Evolutionary conservation across 1,284 basidiomycete genomes (phyloP), one percentile per base, ranked within the genome.

Genomic region (Sparassis latifolia): DNA sequence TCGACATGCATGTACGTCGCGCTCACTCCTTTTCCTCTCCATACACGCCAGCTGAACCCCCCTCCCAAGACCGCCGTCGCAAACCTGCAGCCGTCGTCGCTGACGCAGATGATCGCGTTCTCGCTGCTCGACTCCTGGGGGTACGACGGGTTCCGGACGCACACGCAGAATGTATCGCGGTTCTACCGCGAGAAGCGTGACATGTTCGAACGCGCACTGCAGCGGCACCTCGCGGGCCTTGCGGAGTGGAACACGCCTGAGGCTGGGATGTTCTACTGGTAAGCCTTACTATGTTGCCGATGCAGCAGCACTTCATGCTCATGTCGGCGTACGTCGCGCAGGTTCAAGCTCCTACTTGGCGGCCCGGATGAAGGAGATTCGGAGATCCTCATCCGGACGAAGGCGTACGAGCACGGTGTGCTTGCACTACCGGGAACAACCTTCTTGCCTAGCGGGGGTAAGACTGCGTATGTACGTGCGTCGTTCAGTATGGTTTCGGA

Each of bases 211-310:
- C 66, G 69, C 2, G 84, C 86, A 40, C 85, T 94, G 66, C 72
- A 78, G 53, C 79, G 77, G 65, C 78, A 96, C 62, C 77, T 97
- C 31, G 74, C 72, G 50, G 89, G 84, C 1, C 70, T 94, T 31
- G 92, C 84, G 4, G 83, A 86, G 56, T 98, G 94, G 93, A 80
- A 75, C 41, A 75, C 78, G 1, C 95, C 95, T 0, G 86, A 92
- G 44, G 89, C 94, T 2, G 94, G 94, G 53, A 88, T 93, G 87
- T 93, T 94, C 73, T 82, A 91, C 62, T 94, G 90, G 90, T 87
- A 44, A 48, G 31, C 37, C 29, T 6, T 33, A n/a, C 50, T 5
- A 10, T 7, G 7, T 42, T n/a, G 28, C 3, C 5, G 5, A 4
- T 44, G 27, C 42, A 7, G 7, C 2, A 7, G 7, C 28, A 10